Base-by-base conservation (phyloP, 2,329 filamentous ascomycete genomes). In the Aspergillus sp. region DNA sequence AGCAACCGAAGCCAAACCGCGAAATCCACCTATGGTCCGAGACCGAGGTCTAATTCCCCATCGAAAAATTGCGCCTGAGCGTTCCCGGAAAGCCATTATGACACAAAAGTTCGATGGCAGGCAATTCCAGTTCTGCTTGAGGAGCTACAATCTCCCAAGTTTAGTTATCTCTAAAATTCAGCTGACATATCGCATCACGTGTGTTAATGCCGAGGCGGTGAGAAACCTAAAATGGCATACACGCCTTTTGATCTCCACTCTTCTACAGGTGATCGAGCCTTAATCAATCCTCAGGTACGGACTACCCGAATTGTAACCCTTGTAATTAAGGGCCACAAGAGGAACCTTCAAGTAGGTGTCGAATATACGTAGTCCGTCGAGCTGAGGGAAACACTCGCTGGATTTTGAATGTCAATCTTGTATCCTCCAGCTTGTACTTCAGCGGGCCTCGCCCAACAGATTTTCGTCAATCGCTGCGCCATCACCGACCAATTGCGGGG, bases 1-100 rank as follows among this genome's bases (percentile, higher is more conserved):
- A 20, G 70, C 70, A 45, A 77, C 73, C 3, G 76, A 77, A 24
- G 76, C 76, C 49, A 78, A 66, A 5, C 66, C 68, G 34, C 75
- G 74, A 49, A 56, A 36, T 17, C 57, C 64, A 12, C 60, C 57
- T 17, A 61, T 17, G 5, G 59, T 58, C 26, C 65, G 53, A 36
- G 59, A 64, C 44, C 69, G 66, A 48, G 66, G 53, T 45, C 58
- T 59, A 49, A 64, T 53, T 34, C 68, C 60, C 66, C 68, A 68
- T 51, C 67, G 68, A 39, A 69, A 50, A 38, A 73, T 48, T 53
- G 65, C 56, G 43, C 62, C 59, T n/a, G 68, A 66, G 53, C 70
- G 64, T 59, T 64, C 64, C 60, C 74, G 67, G 62, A 74, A 71
- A 57, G 72, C 68, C 73, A 76, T 75, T 43, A 58, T 64, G 48